Percentiles rank a stretch among this genome's conserved stretches.
phyloP scores from a whole-genome alignment of 148 eudicot species.

The Heliosperma pusillum region DNA sequence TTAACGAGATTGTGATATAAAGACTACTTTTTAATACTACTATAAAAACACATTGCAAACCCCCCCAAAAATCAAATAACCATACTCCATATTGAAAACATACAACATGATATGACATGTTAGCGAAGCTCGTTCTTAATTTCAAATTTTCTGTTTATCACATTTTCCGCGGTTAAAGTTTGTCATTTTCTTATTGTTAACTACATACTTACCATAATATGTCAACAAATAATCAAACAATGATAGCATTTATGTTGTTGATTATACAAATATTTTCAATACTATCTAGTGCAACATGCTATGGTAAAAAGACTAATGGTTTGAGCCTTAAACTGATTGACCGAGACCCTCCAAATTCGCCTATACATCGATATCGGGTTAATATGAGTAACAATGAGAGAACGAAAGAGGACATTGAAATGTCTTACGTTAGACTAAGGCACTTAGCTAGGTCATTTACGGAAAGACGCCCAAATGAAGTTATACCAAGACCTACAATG shows the following conservation, averaged over 20 bases:
- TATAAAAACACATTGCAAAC: no score
- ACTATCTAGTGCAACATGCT: not conserved
- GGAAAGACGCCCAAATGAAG: not conserved
- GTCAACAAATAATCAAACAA: not conserved
- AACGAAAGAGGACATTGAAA: not conserved
- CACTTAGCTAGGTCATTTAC: not conserved
- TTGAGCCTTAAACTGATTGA: conserved; percentile 17
- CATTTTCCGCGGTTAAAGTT: no score
- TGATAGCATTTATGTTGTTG: not conserved
- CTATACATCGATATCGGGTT: not conserved
- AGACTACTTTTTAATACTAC: no score
- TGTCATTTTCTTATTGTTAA: no score
- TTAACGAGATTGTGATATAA: no score
- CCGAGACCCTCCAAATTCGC: conserved; percentile 19
- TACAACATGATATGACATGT: no score
- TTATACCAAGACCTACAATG: not conserved
- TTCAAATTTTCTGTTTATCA: no score
- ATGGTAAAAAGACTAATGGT: not conserved
- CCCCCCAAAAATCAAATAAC: no score
- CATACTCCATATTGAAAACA: no score
- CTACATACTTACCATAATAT: no score
- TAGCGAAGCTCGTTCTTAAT: no score
- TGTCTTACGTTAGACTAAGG: conserved; percentile 8
- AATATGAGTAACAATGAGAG: conserved; percentile 1
- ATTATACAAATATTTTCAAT: not conserved